These are phyloP conservation scores for Heterobasidion occidentale DNA, from an alignment of 1,284 basidiomycete species.

Conservation along the genomic window DNA sequence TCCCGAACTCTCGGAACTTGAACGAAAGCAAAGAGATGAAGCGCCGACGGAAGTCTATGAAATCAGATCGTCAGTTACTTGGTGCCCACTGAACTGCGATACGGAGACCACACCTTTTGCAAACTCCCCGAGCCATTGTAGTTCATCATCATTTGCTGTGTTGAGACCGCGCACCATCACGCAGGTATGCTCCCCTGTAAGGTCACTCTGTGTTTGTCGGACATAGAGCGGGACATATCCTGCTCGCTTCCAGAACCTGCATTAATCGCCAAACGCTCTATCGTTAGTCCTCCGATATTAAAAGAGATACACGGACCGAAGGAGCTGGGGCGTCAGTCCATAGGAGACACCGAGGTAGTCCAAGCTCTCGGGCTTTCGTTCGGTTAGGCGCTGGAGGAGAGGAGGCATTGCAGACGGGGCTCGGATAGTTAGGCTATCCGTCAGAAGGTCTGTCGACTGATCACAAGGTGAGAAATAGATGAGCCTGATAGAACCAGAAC, in stretches of 20 bases:
- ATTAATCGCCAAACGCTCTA: background rate
- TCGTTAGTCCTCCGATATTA: background rate
- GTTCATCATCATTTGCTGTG: conserved; percentile 51
- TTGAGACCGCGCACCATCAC: conserved; percentile 85
- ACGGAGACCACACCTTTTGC: conserved; percentile 57
- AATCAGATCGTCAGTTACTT: background rate
- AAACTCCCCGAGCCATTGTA: conserved; percentile 87
- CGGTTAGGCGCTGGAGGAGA: conserved; percentile 84
- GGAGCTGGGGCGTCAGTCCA: conserved; percentile 83
- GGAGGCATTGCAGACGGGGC: conserved; percentile 83
- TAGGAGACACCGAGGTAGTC: conserved; percentile 98
- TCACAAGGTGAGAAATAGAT: background rate
- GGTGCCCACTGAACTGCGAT: background rate
- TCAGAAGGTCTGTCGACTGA: conserved; percentile 49
- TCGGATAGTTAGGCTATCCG: conserved; percentile 72
- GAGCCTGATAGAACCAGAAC: background rate
- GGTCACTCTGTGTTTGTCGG: conserved; percentile 88
- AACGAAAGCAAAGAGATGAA: conserved; percentile 89
- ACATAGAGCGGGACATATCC: conserved; percentile 91
- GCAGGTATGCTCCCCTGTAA: conserved; percentile 96
- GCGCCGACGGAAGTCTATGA: conserved; percentile 81
- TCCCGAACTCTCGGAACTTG: conserved; percentile 91
- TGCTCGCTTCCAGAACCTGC: conserved; percentile 91
- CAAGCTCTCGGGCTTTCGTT: conserved; percentile 84
- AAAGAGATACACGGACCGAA: conserved; percentile 42